Evolutionary conservation across 768 basidiomycete genomes (phyloP).

Genomic region (Lyophyllum decastes): DNA sequence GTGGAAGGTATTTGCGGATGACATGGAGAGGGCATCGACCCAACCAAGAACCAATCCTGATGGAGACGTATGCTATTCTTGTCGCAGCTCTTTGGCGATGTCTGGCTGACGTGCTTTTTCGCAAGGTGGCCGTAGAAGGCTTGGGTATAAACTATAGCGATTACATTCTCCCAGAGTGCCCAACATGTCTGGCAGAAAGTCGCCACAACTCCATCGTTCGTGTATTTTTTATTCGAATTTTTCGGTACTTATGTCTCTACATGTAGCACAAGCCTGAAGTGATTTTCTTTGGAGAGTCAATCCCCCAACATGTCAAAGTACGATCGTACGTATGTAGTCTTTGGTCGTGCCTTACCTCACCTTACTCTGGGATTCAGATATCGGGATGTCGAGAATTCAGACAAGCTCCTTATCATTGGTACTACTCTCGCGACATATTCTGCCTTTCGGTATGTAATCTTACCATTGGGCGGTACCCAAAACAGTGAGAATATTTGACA

Average conservation of each 20-base stretch:
- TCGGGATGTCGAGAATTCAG: slow-evolving; percentile 54
- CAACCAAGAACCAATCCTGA: slow-evolving; percentile 87
- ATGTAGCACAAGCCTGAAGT: slow-evolving; percentile 77
- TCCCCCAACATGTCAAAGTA: slow-evolving; percentile 61
- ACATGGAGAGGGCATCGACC: slow-evolving; percentile 56
- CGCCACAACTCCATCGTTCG: slow-evolving; percentile 62
- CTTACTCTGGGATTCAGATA: slow-evolving; percentile 40
- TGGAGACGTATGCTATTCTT: slow-evolving; percentile 66
- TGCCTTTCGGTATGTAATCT: slow-evolving; percentile 67
- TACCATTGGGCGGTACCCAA: neutral
- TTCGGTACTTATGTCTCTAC: neutral
- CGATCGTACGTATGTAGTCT: slow-evolving; percentile 57
- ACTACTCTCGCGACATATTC: slow-evolving; percentile 94
- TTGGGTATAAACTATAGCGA: slow-evolving; percentile 71
- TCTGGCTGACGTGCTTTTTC: neutral
- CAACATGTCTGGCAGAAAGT: slow-evolving; percentile 60
- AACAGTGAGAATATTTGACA: neutral
- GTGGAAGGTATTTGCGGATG: slow-evolving; percentile 73
- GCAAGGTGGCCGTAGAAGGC: slow-evolving; percentile 74
- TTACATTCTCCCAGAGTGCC: slow-evolving; percentile 81
- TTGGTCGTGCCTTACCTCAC: neutral
- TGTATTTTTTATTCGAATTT: neutral
- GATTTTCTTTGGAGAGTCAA: slow-evolving; percentile 91
- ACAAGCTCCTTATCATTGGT: slow-evolving; percentile 79
- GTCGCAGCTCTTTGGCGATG: neutral